These are phyloP conservation scores for Myxozyma neotropica DNA, from an alignment of 805 yeast species.

Conservation along the genomic window DNA sequence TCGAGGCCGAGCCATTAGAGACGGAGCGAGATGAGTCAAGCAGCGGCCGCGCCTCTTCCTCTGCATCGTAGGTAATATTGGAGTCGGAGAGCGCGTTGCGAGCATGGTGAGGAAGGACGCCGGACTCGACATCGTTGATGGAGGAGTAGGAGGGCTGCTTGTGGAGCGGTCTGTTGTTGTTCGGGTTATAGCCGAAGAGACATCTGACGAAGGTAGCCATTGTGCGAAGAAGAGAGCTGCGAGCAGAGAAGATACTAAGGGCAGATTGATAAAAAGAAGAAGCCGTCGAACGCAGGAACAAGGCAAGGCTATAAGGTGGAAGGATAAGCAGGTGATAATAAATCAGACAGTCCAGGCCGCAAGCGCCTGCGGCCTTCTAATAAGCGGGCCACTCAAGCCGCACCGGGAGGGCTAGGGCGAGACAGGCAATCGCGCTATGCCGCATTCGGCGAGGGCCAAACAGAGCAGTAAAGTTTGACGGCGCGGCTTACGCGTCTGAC, in stretches of 20 bases:
- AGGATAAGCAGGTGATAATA: background rate
- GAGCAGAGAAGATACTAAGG: too few relatives aligned
- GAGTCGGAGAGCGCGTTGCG: conserved; percentile 3
- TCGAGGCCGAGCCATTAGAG: conserved; percentile 5
- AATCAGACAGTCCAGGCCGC: conserved; percentile 3
- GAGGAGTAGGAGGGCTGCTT: conserved; percentile 12
- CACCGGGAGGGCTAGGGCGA: background rate
- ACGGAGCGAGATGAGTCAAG: conserved; percentile 12
- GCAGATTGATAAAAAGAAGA: too few relatives aligned
- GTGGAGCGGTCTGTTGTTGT: background rate
- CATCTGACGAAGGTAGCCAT: conserved; percentile 31
- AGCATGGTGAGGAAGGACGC: background rate
- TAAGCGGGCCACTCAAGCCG: background rate
- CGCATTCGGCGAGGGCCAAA: conserved; percentile 12
- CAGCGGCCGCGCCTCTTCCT: conserved; percentile 27
- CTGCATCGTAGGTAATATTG: conserved; percentile 1
- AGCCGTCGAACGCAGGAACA: too few relatives aligned
- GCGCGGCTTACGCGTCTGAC: conserved; percentile 8
- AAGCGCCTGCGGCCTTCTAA: background rate
- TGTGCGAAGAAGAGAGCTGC: background rate
- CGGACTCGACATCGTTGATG: conserved; percentile 16
- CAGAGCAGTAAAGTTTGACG: background rate
- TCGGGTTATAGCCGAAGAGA: conserved; percentile 26
- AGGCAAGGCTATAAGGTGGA: background rate
- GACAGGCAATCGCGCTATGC: conserved; percentile 8